These are phyloP conservation scores for Eucalyptus camaldulensis DNA, from an alignment of 345 rosid species.

Conservation along the genomic window DNA sequence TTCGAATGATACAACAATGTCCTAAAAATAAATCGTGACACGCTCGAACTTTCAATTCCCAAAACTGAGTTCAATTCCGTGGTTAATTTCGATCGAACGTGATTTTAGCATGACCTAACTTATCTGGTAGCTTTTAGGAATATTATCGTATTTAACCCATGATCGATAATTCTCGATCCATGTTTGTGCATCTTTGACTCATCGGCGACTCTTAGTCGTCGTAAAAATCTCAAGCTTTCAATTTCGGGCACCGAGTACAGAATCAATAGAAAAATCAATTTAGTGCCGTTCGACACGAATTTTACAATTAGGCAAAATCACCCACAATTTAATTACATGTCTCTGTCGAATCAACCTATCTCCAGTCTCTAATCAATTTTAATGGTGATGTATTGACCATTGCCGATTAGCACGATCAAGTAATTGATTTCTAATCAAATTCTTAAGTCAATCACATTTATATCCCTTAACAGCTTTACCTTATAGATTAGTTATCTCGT, in stretches of 20 bases:
- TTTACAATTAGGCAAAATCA: fast-evolving
- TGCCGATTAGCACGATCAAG: fast-evolving
- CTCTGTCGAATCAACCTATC: too few species aligned
- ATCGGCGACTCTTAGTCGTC: fast-evolving
- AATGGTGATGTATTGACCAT: fast-evolving
- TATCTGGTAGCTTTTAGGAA: too few species aligned
- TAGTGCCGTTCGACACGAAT: fast-evolving
- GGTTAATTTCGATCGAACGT: too few species aligned
- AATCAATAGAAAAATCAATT: fast-evolving
- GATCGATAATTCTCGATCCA: too few species aligned
- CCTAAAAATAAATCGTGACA: too few species aligned
- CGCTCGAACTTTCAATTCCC: fast-evolving
- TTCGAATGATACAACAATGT: fast-evolving
- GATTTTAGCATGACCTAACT: too few species aligned
- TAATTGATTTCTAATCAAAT: fast-evolving
- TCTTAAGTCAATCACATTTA: fast-evolving
- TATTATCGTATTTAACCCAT: fast-evolving
- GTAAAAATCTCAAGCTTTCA: too few species aligned
- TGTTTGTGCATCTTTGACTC: too few species aligned
- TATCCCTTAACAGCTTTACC: fast-evolving
- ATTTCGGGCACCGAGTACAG: fast-evolving
- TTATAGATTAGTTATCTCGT: too few species aligned
- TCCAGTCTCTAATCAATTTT: too few species aligned
- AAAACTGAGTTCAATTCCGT: fast-evolving
- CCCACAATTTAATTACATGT: too few species aligned